Conservation (phyloP, 805 yeast genomes). For the Hanseniaspora occidentalis region DNA sequence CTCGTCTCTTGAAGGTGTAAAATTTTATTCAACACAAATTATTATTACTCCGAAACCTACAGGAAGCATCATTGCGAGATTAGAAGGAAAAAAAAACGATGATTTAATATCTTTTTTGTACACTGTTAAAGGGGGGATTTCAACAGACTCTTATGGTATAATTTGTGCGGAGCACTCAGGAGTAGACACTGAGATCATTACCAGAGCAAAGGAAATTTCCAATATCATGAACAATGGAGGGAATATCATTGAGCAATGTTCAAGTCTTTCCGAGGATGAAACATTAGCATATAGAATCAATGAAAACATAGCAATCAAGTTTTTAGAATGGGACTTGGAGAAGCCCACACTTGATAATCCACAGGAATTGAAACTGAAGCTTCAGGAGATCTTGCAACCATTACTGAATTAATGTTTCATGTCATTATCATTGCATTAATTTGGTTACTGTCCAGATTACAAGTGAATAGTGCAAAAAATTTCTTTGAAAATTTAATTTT, state of each 20-base stretch:
- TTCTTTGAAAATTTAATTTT: too few relatives aligned
- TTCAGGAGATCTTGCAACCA: background rate
- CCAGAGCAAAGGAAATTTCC: constrained; percentile 23
- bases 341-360: background rate
- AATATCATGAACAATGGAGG: constrained; percentile 10
- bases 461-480: too few relatives aligned
- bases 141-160: constrained; percentile 27
- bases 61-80: background rate
- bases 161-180: constrained; percentile 32
- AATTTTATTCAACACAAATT: constrained; percentile 28
- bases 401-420: too few relatives aligned
- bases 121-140: constrained; percentile 21
- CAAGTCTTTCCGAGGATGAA: constrained; percentile 11
- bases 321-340: constrained; percentile 20
- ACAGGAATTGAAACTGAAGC: background rate
- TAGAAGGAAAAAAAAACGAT: background rate
- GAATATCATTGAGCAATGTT: constrained; percentile 12
- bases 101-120: constrained; percentile 25
- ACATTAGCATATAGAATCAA: constrained; percentile 8
- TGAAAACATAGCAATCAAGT: constrained; percentile 14
- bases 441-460: too few relatives aligned
- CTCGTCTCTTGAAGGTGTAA: constrained; percentile 11
- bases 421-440: too few relatives aligned
- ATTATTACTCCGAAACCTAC: constrained; percentile 8
- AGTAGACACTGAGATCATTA: constrained; percentile 18